Base-by-base conservation (phyloP, 306 rosid genomes). In the Vigna hirtella region DNA sequence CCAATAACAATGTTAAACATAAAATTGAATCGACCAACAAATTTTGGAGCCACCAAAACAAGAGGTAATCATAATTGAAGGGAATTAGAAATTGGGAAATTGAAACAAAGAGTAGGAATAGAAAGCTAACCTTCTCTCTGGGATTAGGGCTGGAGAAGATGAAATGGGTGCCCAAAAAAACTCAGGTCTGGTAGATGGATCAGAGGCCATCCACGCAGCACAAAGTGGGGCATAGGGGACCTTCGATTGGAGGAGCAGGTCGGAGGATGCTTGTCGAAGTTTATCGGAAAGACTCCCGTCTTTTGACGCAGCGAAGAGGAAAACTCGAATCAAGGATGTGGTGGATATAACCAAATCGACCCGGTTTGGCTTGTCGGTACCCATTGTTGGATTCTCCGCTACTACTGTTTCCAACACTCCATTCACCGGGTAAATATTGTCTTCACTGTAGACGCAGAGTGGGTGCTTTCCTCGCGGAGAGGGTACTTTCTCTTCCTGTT, bases 111-210 rank as follows among this genome's bases (percentile, higher is more conserved):
- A 56, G 62, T 3, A 56, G 16, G 18, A 15, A 75, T 42, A 14
- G 22, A 53, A 45, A 11, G 64, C 10, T 34, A n/a, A 94, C 96
- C 96, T 94, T 94, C 83, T 89, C 86, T 80, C 96, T 90, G 51
- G 94, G 94, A 72, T 88, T 88, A 68, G 97, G 98, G 83, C 91
- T 88, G 55, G 87, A 51, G 79, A 92, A 82, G 77, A 90, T 55
- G 42, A 94, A 81, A 6, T 51, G 70, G 9, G 92, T 76, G 24
- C 93, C 91, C 9, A 86, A 76, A 20, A 90, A 79, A 89, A 82
- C 0, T 79, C 70, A 64, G 91, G 97, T 53, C 93, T 79, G 4
- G 77, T 22, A 0, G 88, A 72, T 26, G 86, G 80, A 18, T 57
- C 66, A 16, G 89, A 83, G 24, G 93, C 85, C 12, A 81, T 77